Conservation (phyloP, 2,329 filamentous ascomycete genomes). For the Colletotrichum tofieldiae region DNA sequence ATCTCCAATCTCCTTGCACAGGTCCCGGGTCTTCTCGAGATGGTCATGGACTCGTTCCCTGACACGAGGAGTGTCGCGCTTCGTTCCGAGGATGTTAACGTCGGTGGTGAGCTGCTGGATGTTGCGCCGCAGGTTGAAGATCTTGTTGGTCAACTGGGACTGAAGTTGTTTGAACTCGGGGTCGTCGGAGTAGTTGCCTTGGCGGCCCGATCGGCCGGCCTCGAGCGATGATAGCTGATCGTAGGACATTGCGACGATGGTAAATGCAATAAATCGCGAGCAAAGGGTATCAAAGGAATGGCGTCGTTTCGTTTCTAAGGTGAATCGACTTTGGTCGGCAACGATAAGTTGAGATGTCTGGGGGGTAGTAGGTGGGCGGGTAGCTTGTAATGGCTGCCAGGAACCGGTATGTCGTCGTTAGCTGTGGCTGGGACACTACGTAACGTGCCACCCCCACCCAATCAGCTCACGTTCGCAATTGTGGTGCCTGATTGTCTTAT, state of each 20-base stretch:
- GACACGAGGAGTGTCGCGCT: slow-evolving; percentile 90
- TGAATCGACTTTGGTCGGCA: neutral
- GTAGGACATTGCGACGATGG: slow-evolving; percentile 81
- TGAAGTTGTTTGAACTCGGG: slow-evolving; percentile 91
- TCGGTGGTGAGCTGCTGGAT: slow-evolving; percentile 89
- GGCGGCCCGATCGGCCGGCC: slow-evolving; percentile 80
- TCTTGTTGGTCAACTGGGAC: slow-evolving; percentile 85
- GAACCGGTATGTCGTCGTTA: slow-evolving; percentile 39
- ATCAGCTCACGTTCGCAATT: slow-evolving; percentile 28
- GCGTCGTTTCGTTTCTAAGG: neutral
- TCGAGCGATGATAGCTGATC: slow-evolving; percentile 89
- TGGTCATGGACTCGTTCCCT: slow-evolving; percentile 91
- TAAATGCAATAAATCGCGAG: slow-evolving; percentile 4
- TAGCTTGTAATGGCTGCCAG: slow-evolving; percentile 13
- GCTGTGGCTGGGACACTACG: slow-evolving; percentile 41
- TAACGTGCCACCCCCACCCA: slow-evolving; percentile 27
- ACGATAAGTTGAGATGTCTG: slow-evolving; percentile 2
- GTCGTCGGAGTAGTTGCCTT: slow-evolving; percentile 85
- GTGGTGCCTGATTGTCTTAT: slow-evolving; percentile 33
- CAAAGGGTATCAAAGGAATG: slow-evolving; percentile 12
- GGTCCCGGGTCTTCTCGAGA: slow-evolving; percentile 86
- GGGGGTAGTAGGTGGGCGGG: neutral
- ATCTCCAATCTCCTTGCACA: slow-evolving; percentile 94
- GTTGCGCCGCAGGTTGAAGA: slow-evolving; percentile 91
- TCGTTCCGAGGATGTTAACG: slow-evolving; percentile 88